Base-by-base conservation (phyloP, 2,329 filamentous ascomycete genomes). In the Graphiopsis chlorocephala region DNA sequence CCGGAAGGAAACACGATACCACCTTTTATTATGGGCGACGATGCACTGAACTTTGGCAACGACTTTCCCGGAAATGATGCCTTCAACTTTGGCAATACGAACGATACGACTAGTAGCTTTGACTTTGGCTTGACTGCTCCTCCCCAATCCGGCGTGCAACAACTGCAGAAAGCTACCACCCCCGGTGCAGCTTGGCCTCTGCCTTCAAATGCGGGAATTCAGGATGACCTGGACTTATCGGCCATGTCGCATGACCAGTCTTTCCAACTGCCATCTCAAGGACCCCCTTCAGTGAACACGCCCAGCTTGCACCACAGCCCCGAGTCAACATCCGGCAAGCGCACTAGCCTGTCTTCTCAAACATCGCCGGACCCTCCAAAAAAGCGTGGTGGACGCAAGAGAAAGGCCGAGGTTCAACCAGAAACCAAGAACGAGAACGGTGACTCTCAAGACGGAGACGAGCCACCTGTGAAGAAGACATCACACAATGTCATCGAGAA, bases 401-500 rank as follows among this genome's bases (percentile, higher is more conserved):
- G 75, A 35, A 77, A 77, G 67, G 72, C 70, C 2, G 75, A 75
- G 29, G 67, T 70, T 6, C 68, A 72, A 45, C 65, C 69, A 28
- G 69, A 72, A 35, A 52, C 64, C 29, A 67, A 66, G n/a, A 82
- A 86, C 3, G 85, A 82, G 71, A 88, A 84, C 72, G 71, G 70
- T 14, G 71, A 72, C 33, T 67, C 64, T 23, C 69, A 71, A 38
- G 74, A 75, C 28, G 72, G 69, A 23, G 75, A 74, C 45, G 82
- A 73, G 26, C 84, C 75, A 59, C 84, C 80, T 28, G 81, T 82
- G 65, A 97, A 97, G 83, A 97, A 97, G 84, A 96, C 93, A 33
- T 93, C 94, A 2, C 94, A 98, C 79, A 98, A 97, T 78, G 95
- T 98, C 85, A 97, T 98, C 68, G 94, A 98, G 80, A 98, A 97